Conservation (phyloP, 768 basidiomycete genomes). For the Boletellus ananas region DNA sequence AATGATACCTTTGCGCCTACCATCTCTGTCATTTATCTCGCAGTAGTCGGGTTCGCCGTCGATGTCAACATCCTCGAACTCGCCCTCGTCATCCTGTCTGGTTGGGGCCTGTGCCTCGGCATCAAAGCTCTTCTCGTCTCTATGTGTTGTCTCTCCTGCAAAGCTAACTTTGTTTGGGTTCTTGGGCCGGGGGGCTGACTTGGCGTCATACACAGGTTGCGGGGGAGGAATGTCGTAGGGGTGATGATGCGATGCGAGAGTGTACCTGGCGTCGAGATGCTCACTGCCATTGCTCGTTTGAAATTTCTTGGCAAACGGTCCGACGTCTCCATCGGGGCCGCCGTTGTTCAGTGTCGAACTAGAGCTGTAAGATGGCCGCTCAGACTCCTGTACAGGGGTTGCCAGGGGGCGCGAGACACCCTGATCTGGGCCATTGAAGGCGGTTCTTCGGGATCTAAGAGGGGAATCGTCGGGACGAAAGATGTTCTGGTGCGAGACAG, state of each 20-base stretch:
- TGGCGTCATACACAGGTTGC: constrained; percentile 36
- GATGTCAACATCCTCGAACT: constrained; percentile 20
- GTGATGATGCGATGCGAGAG: constrained; percentile 55
- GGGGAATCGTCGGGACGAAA: background rate
- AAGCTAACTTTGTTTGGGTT: constrained; percentile 39
- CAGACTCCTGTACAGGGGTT: constrained; percentile 16
- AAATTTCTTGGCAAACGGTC: constrained; percentile 15
- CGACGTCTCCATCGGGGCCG: constrained; percentile 17
- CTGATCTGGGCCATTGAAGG: constrained; percentile 3
- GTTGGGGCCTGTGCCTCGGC: constrained; percentile 21
- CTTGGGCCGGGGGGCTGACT: constrained; percentile 3
- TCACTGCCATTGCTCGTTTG: constrained; percentile 10
- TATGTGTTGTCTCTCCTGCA: constrained; percentile 22
- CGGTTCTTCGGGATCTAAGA: background rate
- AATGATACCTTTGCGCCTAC: constrained; percentile 25
- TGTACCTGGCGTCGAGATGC: constrained; percentile 39
- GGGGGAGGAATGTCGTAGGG: constrained; percentile 62
- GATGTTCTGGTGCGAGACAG: background rate
- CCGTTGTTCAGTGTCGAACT: constrained; percentile 35
- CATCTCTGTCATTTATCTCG: constrained; percentile 22
- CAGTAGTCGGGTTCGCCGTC: constrained; percentile 11
- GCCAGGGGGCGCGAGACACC: constrained; percentile 10
- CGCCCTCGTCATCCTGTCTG: constrained; percentile 4
- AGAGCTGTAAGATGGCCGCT: constrained; percentile 35
- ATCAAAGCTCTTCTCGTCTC: constrained; percentile 18